Evolutionary conservation across 345 rosid species (phyloP), one percentile per base, ranked within the genome.

Genomic region (Rubroshorea leprosula): DNA sequence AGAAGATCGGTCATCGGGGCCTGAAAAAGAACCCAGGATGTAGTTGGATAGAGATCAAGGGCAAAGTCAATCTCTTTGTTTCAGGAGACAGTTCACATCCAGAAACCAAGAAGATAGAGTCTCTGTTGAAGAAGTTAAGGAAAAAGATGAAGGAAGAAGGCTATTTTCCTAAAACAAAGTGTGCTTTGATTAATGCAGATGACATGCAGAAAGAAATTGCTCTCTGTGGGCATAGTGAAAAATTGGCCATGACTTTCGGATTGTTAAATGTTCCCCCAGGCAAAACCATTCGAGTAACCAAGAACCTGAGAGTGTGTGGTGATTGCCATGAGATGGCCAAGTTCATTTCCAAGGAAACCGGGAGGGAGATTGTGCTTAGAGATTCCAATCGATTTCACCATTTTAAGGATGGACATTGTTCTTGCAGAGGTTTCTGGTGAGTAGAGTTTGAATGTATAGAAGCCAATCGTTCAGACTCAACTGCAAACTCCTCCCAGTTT

Each of bases 371-470:
- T 57, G 82, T 84, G 23, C 70, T 84, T 20, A 82, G 95, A 69
- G 85, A 87, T 68, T 65, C 83, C 16, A 80, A 82, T 61, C 78
- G 91, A 19, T 87, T 82, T 66, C 87, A 87, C 70, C 89, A 75
- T 44, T 87, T 84, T 54, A 75, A 72, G 52, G 78, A 80, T 53
- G 91, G 89, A 5, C 58, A 62, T 56, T 87, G 95, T 74, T 80
- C 91, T 63, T 84, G 95, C 67, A 80, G 83, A 74, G 89, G 89
- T 14, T 77, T 80, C 70, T 87, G 91, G 87, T 84, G 68, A 87
- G 38, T 2, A 47, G 63, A 13, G 46, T 35, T 54, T 35, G 5
- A n/a, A n/a, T n/a, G n/a, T n/a, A n/a, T n/a, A n/a, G n/a, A n/a
- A n/a, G n/a, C n/a, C n/a, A n/a, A n/a, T n/a, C n/a, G n/a, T n/a